Evolutionary conservation across 202 grass and related monocot genomes (phyloP).

Genomic region (Alloteropsis angusta): DNA sequence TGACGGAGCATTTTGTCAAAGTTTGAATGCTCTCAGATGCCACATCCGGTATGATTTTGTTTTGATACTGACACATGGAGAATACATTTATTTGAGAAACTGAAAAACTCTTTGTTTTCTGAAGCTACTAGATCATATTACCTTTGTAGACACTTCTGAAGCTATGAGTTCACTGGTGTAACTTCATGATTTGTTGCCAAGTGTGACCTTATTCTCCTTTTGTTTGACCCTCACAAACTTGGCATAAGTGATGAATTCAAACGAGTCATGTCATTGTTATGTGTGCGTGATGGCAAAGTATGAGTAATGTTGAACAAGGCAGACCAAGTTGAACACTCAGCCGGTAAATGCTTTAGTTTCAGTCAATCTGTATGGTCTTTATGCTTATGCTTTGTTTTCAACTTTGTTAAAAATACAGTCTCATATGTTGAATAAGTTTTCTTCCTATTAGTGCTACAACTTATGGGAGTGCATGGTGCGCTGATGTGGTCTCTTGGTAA

Average conservation of each 20-base stretch:
- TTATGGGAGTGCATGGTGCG: slow-evolving; percentile 99
- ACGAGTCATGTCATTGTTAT: slow-evolving; percentile 77
- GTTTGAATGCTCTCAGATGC: slow-evolving; percentile 97
- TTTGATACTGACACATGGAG: background rate
- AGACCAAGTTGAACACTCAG: slow-evolving; percentile 89
- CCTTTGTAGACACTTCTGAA: slow-evolving; percentile 89
- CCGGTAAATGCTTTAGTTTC: slow-evolving; percentile 35
- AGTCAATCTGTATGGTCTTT: too few relatives aligned
- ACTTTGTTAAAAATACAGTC: too few relatives aligned
- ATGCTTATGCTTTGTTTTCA: too few relatives aligned
- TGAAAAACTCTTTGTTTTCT: slow-evolving; percentile 2
- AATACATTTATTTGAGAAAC: background rate
- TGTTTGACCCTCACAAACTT: slow-evolving; percentile 96
- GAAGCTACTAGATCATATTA: slow-evolving; percentile 83
- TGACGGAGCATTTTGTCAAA: slow-evolving; percentile 92
- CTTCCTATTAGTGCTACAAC: slow-evolving; percentile 27
- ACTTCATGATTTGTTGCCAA: slow-evolving; percentile 97
- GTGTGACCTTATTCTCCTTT: slow-evolving; percentile 95
- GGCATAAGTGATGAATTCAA: slow-evolving; percentile 99
- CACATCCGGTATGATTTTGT: slow-evolving; percentile 61
- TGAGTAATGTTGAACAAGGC: slow-evolving; percentile 94
- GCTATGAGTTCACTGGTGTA: slow-evolving; percentile 89
- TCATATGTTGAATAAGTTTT: too few relatives aligned
- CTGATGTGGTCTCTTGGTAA: slow-evolving; percentile 99
- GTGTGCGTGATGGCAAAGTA: slow-evolving; percentile 94